Base-by-base conservation (phyloP, 1,284 basidiomycete species). In the Rhodotorula sp. region DNA sequence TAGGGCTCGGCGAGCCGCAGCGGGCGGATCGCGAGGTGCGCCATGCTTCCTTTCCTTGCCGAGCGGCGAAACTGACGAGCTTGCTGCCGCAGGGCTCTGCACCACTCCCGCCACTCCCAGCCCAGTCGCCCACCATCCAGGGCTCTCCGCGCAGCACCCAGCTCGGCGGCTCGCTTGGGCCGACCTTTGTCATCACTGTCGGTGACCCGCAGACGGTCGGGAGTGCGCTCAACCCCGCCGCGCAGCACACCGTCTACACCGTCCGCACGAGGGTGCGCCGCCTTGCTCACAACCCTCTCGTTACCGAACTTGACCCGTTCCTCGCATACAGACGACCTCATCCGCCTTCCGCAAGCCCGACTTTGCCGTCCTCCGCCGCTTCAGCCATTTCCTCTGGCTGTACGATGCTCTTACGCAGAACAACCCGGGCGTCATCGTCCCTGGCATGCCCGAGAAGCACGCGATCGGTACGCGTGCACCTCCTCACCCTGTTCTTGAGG, bases 341-440 rank as follows among this genome's bases (percentile, higher is more conserved):
- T 88, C 91, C 0, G 83, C 90, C 55, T 96, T 87, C 83, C 87
- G 88, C 71, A 91, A 91, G 83, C 87, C 89, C 2, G 84, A 88
- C 3, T 93, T 95, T 80, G 94, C 94, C 8, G 94, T 97, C 50
- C 87, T 99, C 13, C 88, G 96, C 29, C 89, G 96, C 34, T 99
- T 97, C 82, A 93, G 91, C 32, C 97, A 99, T 82, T 99, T 99
- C 80, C 86, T 97, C 32, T 99, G 97, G 96, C 83, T 99, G 1
- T 97, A 92, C 81, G 94, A 96, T 78, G 89, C 90, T 0, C 86
- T 99, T 1, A 90, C 90, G 0, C 81, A 85, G 78, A 98, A 97
- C 83, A 98, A 99, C 79, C 95, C 97, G 1, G 97, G 96, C 7
- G 94, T 98, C 9, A 91, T 99, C 61, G 92, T 99, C 0, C 97